Base-by-base conservation (phyloP, 306 rosid species). In the Trifolium repens region DNA sequence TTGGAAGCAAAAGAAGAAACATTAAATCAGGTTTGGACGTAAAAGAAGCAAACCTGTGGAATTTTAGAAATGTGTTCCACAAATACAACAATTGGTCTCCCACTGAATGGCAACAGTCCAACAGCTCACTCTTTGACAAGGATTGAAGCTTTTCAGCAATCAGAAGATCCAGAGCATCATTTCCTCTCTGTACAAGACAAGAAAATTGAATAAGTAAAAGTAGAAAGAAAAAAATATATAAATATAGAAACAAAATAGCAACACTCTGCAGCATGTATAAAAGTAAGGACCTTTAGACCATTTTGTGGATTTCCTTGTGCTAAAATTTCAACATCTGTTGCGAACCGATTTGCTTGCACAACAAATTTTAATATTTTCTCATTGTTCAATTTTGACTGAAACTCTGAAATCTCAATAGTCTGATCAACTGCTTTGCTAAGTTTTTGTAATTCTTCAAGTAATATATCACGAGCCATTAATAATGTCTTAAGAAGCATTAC, bases 21-120 rank as follows among this genome's bases (percentile, higher is more conserved):
- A 39, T 13, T 13, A 8, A 61, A 69, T 60, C 46, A 24, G 54
- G 64, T 71, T 78, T 49, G 67, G 9, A 66, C 7, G 9, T 16
- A 4, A 44, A 37, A 74, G 44, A 22, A 32, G 62, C 79, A 52
- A 47, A 92, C 97, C 97, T 90, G 81, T 90, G 97, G 80, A 92
- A 86, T 49, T 83, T 84, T 61, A 90, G 64, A 88, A 90, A 92
- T 8, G 75, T 77, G 82, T 81, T 92, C 97, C 97, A 90, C 79
- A 92, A 84, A 85, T 83, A 89, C 42, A 74, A 61, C 42, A 92
- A 77, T 83, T 90, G 94, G 64, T 92, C 88, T 19, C 96, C 97
- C 80, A 88, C 73, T 27, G 75, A 67, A 78, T 83, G 84, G 53
- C 80, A 89, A 35, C 61, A 75, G 77, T 73, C 78, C 84, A 75